Evolutionary conservation across 345 rosid genomes (phyloP).

Genomic region (Salix viminalis): DNA sequence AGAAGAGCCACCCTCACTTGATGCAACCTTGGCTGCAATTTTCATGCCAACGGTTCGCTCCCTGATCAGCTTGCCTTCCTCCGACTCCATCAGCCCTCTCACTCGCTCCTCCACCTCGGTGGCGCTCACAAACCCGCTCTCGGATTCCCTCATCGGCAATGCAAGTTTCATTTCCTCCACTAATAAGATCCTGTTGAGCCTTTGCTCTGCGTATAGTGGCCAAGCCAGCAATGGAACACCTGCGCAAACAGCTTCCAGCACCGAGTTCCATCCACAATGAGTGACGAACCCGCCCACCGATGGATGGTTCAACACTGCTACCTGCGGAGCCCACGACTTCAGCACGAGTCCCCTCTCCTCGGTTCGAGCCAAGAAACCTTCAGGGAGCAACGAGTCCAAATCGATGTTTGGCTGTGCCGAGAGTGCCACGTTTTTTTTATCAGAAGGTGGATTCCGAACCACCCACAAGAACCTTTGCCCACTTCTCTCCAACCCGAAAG

Average conservation of each 20-base stretch:
- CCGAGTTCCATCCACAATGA: constrained; percentile 69
- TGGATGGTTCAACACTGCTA: constrained; percentile 41
- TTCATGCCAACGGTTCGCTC: constrained; percentile 8
- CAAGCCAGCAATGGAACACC: constrained; percentile 52
- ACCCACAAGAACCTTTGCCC: constrained; percentile 50
- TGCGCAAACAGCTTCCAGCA: constrained; percentile 46
- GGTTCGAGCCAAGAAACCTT: constrained; percentile 34
- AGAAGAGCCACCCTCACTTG: constrained; percentile 20
- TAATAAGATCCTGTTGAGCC: constrained; percentile 29
- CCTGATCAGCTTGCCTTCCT: constrained; percentile 16
- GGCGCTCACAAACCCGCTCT: constrained; percentile 32
- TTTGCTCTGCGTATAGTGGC: constrained; percentile 48
- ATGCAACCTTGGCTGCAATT: constrained; percentile 12
- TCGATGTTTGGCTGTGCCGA: constrained; percentile 8
- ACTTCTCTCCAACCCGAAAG: constrained; percentile 42
- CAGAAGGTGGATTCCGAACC: constrained; percentile 33
- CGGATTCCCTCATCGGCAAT: constrained; percentile 35
- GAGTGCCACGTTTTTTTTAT: constrained; percentile 4
- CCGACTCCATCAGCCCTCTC: constrained; percentile 31
- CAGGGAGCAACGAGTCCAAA: constrained; percentile 26
- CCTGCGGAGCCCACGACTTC: constrained; percentile 59
- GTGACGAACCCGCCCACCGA: constrained; percentile 57
- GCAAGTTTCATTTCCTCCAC: constrained; percentile 58
- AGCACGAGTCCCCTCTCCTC: constrained; percentile 41
- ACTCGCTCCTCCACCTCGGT: constrained; percentile 32